Evolutionary conservation across 1,284 basidiomycete species (phyloP), one percentile per base, ranked within the genome.

Genomic region (Sporisorium scitamineum): DNA sequence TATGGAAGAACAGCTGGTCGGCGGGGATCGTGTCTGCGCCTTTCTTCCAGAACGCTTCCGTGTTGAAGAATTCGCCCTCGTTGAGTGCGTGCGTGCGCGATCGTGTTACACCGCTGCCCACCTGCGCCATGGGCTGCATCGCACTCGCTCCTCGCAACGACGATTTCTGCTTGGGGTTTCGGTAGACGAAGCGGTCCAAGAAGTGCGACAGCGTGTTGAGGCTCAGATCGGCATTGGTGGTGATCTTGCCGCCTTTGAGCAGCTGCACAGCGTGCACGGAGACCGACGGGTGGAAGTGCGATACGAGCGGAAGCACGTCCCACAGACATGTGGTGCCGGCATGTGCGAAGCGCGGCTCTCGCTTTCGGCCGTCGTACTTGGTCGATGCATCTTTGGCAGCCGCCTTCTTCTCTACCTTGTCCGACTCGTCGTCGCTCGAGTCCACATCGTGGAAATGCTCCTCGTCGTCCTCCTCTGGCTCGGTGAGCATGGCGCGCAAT

Each of bases 171-270:
- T 98, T 99, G 2, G 95, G 92, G 85, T 98, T 98, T 84, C 95
- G 94, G 88, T 95, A 98, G 31, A 98, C 93, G 86, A 92, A 92
- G 27, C 90, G 88, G 82, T 96, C 94, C 34, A 96, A 88, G 89
- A 97, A 96, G 80, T 94, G 94, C 1, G 93, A 91, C 20, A 98
- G 90, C 0, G 95, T 96, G 88, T 97, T 95, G 64, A 95, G 90
- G 11, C 93, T 92, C 58, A 99, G 91, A 85, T 99, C 95, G 0
- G 94, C 89, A 9, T 90, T 92, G 20, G 93, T 92, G 0, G 93
- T 93, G 34, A 97, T 82, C 6, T 86, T 86, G 29, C 87, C 88
- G 5, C 89, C 90, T 2, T 88, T 84, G 51, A 98, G 88, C 6
- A 99, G 90, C 85, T 97, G 94, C 84, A 95, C 92, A 0, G 95